Conservation (phyloP, 2,329 filamentous ascomycete genomes). For the Simplicillium sp. region DNA sequence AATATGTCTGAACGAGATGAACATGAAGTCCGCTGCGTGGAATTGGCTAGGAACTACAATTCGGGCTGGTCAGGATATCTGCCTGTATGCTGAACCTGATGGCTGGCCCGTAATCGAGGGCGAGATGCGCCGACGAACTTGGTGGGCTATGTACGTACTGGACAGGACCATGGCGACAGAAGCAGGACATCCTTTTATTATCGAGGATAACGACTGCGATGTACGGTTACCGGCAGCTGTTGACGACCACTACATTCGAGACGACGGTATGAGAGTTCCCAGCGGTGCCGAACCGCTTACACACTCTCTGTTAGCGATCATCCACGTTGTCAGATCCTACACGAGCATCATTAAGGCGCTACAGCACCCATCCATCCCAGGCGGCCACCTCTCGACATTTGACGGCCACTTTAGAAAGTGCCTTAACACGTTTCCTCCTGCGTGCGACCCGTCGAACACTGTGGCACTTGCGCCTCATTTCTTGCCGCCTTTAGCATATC, state of each 20-base stretch:
- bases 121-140: constrained; percentile 79
- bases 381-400: constrained; percentile 63
- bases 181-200: constrained; percentile 68
- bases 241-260: constrained; percentile 68
- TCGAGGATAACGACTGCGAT: constrained; percentile 84
- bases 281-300: constrained; percentile 47
- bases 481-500: constrained; percentile 64
- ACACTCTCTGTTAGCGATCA: constrained; percentile 66
- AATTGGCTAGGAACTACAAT: constrained; percentile 76
- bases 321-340: constrained; percentile 74
- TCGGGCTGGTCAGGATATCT: constrained; percentile 73
- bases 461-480: constrained; percentile 64
- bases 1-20: constrained; percentile 76
- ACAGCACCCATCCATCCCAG: constrained; percentile 54
- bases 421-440: constrained; percentile 63
- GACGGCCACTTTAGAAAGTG: constrained; percentile 74
- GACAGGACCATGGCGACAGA: constrained; percentile 77
- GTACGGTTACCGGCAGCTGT: constrained; percentile 68
- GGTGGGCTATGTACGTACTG: constrained; percentile 90
- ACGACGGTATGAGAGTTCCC: constrained; percentile 43
- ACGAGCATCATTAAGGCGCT: constrained; percentile 64
- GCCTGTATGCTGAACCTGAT: constrained; percentile 66
- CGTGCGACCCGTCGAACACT: constrained; percentile 59
- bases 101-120: constrained; percentile 66
- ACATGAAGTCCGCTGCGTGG: constrained; percentile 77